phyloP scores from a whole-genome alignment of 768 basidiomycete genomes.

The Lactarius sp. region DNA sequence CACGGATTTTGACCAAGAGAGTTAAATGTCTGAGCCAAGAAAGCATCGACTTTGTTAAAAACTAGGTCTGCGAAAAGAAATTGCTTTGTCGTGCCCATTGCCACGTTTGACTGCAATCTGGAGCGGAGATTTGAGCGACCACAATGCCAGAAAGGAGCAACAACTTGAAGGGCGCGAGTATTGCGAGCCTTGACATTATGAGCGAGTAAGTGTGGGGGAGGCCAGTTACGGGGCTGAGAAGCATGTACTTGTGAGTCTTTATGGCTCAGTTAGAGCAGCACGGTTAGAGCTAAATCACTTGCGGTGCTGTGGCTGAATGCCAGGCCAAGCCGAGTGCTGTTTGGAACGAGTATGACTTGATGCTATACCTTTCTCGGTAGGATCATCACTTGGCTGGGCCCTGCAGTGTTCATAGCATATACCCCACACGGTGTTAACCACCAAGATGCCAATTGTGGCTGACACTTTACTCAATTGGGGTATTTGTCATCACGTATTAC shows the following conservation, averaged over 20 bases:
- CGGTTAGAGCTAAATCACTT: not conserved
- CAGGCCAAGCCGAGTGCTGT: too few relatives aligned
- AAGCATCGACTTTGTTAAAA: not conserved
- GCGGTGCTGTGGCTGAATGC: too few relatives aligned
- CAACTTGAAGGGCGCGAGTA: not conserved
- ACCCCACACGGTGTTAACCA: too few relatives aligned
- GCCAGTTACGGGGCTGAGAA: not conserved
- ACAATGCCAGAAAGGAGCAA: not conserved
- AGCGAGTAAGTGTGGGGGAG: too few relatives aligned
- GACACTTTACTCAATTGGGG: too few relatives aligned
- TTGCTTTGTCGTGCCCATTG: not conserved
- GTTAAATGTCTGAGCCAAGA: slow-evolving; percentile 1
- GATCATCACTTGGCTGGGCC: too few relatives aligned
- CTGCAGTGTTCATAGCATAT: too few relatives aligned
- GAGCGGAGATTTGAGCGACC: slow-evolving; percentile 2
- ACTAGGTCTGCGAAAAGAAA: not conserved
- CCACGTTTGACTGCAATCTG: slow-evolving; percentile 3
- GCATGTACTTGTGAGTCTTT: not conserved
- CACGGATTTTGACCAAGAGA: slow-evolving; percentile 10
- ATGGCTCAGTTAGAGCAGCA: not conserved
- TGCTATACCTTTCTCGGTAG: too few relatives aligned
- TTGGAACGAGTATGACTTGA: too few relatives aligned
- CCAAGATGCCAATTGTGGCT: too few relatives aligned
- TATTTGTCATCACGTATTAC: too few relatives aligned
- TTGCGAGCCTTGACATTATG: not conserved